phyloP scores from a whole-genome alignment of 225 moss, liverwort and hornwort species.

The Climacium dendroides region DNA sequence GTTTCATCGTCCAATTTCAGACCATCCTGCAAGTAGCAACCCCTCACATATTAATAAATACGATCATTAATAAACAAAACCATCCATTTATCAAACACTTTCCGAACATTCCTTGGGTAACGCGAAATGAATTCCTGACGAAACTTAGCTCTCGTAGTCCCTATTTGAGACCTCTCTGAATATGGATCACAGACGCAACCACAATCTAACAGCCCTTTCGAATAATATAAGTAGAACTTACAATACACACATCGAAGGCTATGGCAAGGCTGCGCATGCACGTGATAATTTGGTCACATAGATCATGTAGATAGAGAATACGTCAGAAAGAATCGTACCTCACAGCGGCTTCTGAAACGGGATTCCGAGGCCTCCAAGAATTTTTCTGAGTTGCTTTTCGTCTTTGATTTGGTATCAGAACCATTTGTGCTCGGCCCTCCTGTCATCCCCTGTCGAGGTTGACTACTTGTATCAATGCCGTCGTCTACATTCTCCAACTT shows the following conservation, averaged over 20 bases:
- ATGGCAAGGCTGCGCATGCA: neutral
- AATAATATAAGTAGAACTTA: neutral
- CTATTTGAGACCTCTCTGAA: neutral
- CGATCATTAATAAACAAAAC: neutral
- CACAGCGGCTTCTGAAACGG: slow-evolving; percentile 68
- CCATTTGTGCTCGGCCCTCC: slow-evolving; percentile 38
- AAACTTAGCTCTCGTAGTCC: neutral
- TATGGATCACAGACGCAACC: neutral
- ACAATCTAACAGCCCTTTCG: neutral
- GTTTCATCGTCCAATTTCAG: slow-evolving; percentile 68
- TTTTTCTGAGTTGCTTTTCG: slow-evolving; percentile 12
- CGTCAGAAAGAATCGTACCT: slow-evolving; percentile 32
- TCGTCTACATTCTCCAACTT: slow-evolving; percentile 37
- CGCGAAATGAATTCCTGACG: neutral
- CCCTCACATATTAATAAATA: neutral
- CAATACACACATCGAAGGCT: neutral
- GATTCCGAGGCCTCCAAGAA: slow-evolving; percentile 53
- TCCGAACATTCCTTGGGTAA: neutral
- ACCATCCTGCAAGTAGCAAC: slow-evolving; percentile 36
- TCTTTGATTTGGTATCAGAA: slow-evolving; percentile 32
- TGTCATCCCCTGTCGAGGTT: slow-evolving; percentile 9
- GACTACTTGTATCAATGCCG: slow-evolving; percentile 25
- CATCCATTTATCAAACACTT: neutral
- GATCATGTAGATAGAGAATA: neutral
- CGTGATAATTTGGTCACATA: neutral